These are phyloP conservation scores for Rhizophlyctis rosea DNA, from an alignment of 192 early-diverging fungal genomes.

Conservation along the genomic window DNA sequence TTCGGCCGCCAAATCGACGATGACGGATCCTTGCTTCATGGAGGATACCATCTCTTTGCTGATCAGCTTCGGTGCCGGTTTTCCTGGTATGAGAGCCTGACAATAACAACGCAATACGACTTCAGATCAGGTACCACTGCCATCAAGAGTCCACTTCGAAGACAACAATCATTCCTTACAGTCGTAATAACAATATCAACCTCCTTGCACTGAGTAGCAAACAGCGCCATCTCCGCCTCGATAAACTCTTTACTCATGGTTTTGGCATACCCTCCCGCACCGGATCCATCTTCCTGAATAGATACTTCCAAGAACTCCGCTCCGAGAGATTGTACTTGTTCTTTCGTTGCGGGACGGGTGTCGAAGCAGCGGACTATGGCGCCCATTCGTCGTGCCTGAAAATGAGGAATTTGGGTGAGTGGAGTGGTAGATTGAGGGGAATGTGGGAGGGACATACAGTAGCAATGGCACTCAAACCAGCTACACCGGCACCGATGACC, in stretches of 20 bases:
- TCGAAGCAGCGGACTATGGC: constrained; percentile 39
- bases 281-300: constrained; percentile 25
- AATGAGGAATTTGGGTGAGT: no score
- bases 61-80: constrained; percentile 35
- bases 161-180: constrained; percentile 5
- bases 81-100: constrained; percentile 35
- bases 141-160: not conserved
- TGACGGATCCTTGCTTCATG: constrained; percentile 37
- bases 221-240: constrained; percentile 28
- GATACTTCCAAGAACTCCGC: constrained; percentile 35
- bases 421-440: no score
- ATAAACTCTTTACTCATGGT: constrained; percentile 34
- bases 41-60: constrained; percentile 27
- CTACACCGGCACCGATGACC: constrained; percentile 39
- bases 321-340: constrained; percentile 33
- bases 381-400: constrained; percentile 16
- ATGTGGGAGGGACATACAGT: constrained; percentile 29
- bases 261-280: constrained; percentile 35
- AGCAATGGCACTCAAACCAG: constrained; percentile 32
- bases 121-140: not conserved
- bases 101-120: not conserved
- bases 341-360: constrained; percentile 29
- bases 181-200: constrained; percentile 40
- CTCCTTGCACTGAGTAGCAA: constrained; percentile 27
- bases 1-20: constrained; percentile 39